These are phyloP conservation scores for Coniochaeta hoffmannii DNA, from an alignment of 2,329 filamentous ascomycete genomes.

Conservation along the genomic window DNA sequence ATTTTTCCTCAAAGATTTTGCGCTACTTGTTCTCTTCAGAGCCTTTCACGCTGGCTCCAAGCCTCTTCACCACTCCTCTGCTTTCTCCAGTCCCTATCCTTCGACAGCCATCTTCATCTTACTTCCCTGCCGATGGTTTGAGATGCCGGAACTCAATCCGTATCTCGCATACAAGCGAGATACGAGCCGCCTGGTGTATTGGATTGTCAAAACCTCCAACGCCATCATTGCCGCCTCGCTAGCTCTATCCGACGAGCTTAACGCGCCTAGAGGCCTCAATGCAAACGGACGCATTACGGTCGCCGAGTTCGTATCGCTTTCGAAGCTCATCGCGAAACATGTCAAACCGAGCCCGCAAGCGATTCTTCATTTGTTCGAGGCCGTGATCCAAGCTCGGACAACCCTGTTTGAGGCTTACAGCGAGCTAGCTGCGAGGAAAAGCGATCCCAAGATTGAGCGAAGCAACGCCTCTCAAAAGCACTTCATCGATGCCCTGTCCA, in stretches of 20 bases:
- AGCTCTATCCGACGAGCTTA: conserved; percentile 4
- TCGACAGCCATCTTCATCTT: no score
- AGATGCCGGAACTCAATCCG: conserved; percentile 18
- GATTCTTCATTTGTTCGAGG: conserved; percentile 28
- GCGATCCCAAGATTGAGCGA: conserved; percentile 16
- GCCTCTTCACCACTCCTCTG: no score
- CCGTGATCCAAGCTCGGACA: conserved; percentile 28
- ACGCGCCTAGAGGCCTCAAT: conserved; percentile 16
- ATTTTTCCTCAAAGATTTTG: no score
- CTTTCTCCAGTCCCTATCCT: no score
- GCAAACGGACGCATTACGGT: conserved; percentile 29
- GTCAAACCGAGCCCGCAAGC: conserved; percentile 21
- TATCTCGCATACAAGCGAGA: conserved; percentile 33
- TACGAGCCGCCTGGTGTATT: conserved; percentile 27
- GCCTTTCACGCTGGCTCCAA: no score
- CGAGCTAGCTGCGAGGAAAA: conserved; percentile 17
- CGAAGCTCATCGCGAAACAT: conserved; percentile 30
- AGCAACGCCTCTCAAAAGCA: conserved; percentile 32
- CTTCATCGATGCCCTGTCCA: conserved; percentile 32
- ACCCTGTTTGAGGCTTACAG: conserved; percentile 22
- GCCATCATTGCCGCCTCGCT: conserved; percentile 20
- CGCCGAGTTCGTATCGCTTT: conserved; percentile 26
- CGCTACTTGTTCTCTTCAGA: no score
- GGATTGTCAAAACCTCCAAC: conserved; percentile 31
- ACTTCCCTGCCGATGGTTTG: no score